phyloP scores from a whole-genome alignment of 306 rosid species.

The Casuarina glauca region DNA sequence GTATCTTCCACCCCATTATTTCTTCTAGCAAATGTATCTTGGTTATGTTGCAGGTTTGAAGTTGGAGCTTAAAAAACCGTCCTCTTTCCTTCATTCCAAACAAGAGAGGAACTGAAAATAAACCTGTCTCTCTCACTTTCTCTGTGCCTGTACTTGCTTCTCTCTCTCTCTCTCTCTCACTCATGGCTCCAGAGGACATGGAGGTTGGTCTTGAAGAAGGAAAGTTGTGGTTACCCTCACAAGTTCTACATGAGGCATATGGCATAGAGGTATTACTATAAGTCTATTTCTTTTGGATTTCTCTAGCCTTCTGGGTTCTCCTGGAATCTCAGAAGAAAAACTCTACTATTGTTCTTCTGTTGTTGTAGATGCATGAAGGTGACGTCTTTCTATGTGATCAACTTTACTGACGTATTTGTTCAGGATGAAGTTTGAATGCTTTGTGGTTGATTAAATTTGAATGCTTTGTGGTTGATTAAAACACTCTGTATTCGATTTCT shows the following conservation, averaged over 20 bases:
- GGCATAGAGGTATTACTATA: slow-evolving; percentile 33
- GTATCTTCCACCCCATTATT: not conserved
- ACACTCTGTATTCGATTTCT: not conserved
- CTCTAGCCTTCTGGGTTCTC: no score
- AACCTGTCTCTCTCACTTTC: slow-evolving; percentile 10
- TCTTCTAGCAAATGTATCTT: slow-evolving; percentile 31
- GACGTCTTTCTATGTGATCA: not conserved
- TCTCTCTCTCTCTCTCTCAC: slow-evolving; percentile 9
- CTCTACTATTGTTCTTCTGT: no score
- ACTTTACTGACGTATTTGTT: no score
- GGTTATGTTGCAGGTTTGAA: slow-evolving; percentile 63
- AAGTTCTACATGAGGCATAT: slow-evolving; percentile 48
- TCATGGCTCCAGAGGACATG: slow-evolving; percentile 48
- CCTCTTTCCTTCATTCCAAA: slow-evolving; percentile 26
- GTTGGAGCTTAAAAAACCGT: slow-evolving; percentile 52
- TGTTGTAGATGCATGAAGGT: not conserved
- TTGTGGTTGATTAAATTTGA: not conserved
- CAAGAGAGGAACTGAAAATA: slow-evolving; percentile 5
- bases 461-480: not conserved
- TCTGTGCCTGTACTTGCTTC: not conserved
- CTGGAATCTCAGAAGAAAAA: no score
- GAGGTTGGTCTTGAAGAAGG: slow-evolving; percentile 61
- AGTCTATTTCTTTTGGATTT: not conserved
- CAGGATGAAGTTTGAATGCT: not conserved
- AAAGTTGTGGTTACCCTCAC: slow-evolving; percentile 60